Percentiles rank a stretch among this genome's conserved stretches.
Conservation (phyloP, 805 yeast genomes). For the Yarrowia hollandica region DNA sequence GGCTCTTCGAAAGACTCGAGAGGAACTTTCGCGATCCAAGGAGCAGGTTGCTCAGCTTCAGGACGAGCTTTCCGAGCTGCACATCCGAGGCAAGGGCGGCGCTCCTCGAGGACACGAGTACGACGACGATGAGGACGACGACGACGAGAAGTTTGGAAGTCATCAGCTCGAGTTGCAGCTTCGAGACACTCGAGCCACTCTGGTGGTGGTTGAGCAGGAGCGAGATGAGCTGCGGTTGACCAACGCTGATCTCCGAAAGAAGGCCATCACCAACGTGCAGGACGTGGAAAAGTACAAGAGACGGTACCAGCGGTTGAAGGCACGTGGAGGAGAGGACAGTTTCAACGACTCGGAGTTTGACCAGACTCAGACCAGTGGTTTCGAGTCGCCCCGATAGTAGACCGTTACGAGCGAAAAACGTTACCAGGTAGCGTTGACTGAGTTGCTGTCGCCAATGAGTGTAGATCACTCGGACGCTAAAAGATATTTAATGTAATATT, state of each 20-base stretch:
- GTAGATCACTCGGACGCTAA: constrained; percentile 6
- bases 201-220: constrained; percentile 77
- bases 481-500: constrained; percentile 16
- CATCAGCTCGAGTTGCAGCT: constrained; percentile 72
- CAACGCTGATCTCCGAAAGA: constrained; percentile 39
- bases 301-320: constrained; percentile 26
- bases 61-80: constrained; percentile 69
- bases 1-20: constrained; percentile 72
- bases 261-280: constrained; percentile 36
- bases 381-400: constrained; percentile 17
- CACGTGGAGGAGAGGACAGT: constrained; percentile 30
- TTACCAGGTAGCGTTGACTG: too few species aligned
- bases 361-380: constrained; percentile 31
- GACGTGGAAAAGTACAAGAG: constrained; percentile 33
- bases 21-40: constrained; percentile 64
- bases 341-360: constrained; percentile 32
- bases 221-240: constrained; percentile 60
- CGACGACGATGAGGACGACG: constrained; percentile 38
- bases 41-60: constrained; percentile 55
- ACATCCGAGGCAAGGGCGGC: constrained; percentile 43
- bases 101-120: constrained; percentile 37
- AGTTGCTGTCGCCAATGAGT: too few species aligned
- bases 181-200: constrained; percentile 80
- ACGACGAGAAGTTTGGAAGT: constrained; percentile 35
- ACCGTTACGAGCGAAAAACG: background rate